phyloP scores from a whole-genome alignment of 2,329 filamentous ascomycete genomes.

The Massarina eburnea region DNA sequence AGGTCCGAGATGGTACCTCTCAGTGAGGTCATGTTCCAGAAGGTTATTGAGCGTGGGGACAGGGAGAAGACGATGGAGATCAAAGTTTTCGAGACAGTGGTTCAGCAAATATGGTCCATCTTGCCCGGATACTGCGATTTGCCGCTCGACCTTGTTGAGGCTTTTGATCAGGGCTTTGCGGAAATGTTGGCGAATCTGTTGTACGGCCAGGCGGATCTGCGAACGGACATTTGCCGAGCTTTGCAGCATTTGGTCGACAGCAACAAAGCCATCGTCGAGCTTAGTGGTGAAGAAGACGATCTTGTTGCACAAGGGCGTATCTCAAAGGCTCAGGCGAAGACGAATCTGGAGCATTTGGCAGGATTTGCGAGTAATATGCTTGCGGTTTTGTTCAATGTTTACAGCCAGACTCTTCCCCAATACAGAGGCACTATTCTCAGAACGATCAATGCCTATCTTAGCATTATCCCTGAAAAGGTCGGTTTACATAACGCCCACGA shows the following conservation, averaged over 20 bases:
- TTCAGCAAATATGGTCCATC: conserved; percentile 93
- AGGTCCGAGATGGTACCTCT: conserved; percentile 82
- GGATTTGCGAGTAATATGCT: conserved; percentile 83
- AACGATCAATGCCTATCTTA: conserved; percentile 92
- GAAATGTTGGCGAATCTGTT: conserved; percentile 89
- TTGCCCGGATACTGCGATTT: conserved; percentile 94
- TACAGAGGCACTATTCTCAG: conserved; percentile 87
- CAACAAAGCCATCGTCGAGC: conserved; percentile 75
- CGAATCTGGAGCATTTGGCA: conserved; percentile 80
- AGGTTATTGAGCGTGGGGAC: conserved; percentile 77
- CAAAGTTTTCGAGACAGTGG: conserved; percentile 96
- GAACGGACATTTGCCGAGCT: conserved; percentile 82
- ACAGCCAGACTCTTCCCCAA: conserved; percentile 92
- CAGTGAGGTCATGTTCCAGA: conserved; percentile 87
- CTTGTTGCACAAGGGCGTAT: conserved; percentile 77
- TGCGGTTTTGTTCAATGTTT: conserved; percentile 98
- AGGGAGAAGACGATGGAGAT: conserved; percentile 91
- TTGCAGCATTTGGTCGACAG: conserved; percentile 88
- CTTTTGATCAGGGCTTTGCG: conserved; percentile 86
- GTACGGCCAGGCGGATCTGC: conserved; percentile 86
- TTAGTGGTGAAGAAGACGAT: conserved; percentile 68
- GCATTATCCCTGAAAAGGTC: conserved; percentile 71
- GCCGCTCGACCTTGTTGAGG: conserved; percentile 68
- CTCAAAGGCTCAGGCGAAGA: conserved; percentile 70
- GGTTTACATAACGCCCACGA: conserved; percentile 10